Percentiles rank a stretch among this genome's conserved stretches.
Conservation (phyloP, 2,329 filamentous ascomycete species). For the Pestalotiopsis sp. region DNA sequence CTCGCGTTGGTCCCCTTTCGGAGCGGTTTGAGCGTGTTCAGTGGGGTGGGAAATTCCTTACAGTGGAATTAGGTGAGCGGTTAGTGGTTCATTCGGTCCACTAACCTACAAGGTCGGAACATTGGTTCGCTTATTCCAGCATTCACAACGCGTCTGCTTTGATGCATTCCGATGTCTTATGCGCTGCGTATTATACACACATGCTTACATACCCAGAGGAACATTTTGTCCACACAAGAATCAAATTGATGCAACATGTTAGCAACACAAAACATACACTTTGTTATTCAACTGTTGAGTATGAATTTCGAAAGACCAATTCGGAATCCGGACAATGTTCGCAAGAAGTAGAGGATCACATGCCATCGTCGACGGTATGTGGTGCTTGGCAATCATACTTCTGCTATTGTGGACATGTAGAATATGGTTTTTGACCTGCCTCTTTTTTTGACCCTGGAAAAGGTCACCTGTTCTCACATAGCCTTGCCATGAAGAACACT, state of each 20-base stretch:
- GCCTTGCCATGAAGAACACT: no score
- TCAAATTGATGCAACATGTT: no score
- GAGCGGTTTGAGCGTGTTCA: not conserved
- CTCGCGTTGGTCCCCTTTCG: not conserved
- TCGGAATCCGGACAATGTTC: no score
- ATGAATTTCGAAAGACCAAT: no score
- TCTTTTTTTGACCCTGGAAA: no score
- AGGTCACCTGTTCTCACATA: no score
- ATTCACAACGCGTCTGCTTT: not conserved
- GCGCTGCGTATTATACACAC: not conserved
- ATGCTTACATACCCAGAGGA: not conserved
- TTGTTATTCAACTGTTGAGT: no score
- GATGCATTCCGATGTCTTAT: not conserved
- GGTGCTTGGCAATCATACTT: not conserved
- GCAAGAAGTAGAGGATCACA: no score
- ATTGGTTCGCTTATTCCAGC: not conserved
- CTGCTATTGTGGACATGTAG: not conserved
- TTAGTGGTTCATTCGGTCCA: conserved; percentile 2
- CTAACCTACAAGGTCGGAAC: not conserved
- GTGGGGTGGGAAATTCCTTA: not conserved
- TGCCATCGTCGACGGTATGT: not conserved
- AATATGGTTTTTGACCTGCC: no score
- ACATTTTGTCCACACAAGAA: no score
- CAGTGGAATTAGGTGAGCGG: conserved; percentile 6
- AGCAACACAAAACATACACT: no score